Conservation (phyloP, 176 grass and related monocot species). For the Triticum dicoccoides region DNA sequence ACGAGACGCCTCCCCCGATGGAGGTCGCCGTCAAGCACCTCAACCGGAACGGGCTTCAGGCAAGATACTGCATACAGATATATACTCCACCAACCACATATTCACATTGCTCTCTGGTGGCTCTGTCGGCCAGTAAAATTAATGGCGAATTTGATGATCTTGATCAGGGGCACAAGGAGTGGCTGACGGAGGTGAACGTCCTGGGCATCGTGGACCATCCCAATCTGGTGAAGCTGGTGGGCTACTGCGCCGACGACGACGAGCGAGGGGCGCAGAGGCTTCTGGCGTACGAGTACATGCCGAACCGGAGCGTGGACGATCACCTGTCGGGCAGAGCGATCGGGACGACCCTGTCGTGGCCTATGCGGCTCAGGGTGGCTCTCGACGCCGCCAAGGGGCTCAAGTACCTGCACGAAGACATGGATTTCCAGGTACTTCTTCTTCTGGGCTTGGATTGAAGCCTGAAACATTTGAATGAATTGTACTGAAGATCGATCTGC, state of each 20-base stretch:
- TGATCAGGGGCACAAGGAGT: slow-evolving; percentile 71
- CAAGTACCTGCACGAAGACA: slow-evolving; percentile 49
- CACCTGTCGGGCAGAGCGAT: slow-evolving; percentile 25
- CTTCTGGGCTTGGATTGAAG: neutral
- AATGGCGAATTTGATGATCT: neutral
- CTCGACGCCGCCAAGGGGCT: slow-evolving; percentile 43
- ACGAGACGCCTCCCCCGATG: slow-evolving; percentile 18
- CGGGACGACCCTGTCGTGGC: slow-evolving; percentile 42
- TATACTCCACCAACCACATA: neutral
- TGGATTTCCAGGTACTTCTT: slow-evolving; percentile 55
- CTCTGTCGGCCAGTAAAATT: neutral
- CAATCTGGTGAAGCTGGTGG: slow-evolving; percentile 68
- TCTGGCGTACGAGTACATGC: slow-evolving; percentile 49
- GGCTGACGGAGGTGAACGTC: slow-evolving; percentile 74
- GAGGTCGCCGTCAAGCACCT: slow-evolving; percentile 64
- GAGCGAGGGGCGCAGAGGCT: slow-evolving; percentile 51
- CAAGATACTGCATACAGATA: slow-evolving; percentile 7
- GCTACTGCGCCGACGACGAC: slow-evolving; percentile 49
- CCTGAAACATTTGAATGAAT: neutral
- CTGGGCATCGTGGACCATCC: slow-evolving; percentile 67
- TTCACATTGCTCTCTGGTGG: neutral
- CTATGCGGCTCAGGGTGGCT: slow-evolving; percentile 43
- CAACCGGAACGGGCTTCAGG: slow-evolving; percentile 69
- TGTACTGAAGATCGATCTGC: neutral
- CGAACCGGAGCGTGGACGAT: slow-evolving; percentile 47